Conservation (phyloP, 75 land plant genomes). For the Pseudotsuga menziesii region DNA sequence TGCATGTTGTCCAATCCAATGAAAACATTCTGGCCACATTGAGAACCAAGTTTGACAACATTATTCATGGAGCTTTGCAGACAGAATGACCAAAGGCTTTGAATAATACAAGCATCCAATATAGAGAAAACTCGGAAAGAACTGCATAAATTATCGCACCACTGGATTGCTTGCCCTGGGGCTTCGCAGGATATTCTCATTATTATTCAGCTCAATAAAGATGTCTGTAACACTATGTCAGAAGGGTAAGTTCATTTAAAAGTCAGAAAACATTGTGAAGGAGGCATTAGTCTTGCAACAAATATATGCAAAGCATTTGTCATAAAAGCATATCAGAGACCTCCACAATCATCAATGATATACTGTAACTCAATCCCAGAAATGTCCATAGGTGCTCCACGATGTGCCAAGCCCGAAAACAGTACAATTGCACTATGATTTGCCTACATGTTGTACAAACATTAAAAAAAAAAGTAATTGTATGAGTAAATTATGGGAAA, state of each 20-base stretch:
- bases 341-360: slow-evolving; percentile 91
- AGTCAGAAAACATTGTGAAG: neutral
- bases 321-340: slow-evolving; percentile 27
- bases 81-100: neutral
- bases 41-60: slow-evolving; percentile 2
- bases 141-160: slow-evolving; percentile 31
- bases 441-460: slow-evolving; percentile 32
- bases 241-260: slow-evolving; percentile 11
- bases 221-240: slow-evolving; percentile 10
- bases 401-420: slow-evolving; percentile 57
- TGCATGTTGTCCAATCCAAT: slow-evolving; percentile 43
- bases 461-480: neutral
- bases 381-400: slow-evolving; percentile 47
- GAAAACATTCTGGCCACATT: slow-evolving; percentile 42
- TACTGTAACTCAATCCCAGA: slow-evolving; percentile 76
- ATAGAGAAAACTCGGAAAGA: neutral
- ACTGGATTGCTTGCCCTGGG: slow-evolving; percentile 57
- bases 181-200: slow-evolving; percentile 52
- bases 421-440: slow-evolving; percentile 56
- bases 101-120: neutral
- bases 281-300: neutral
- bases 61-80: neutral
- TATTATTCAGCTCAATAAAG: slow-evolving; percentile 49
- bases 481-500: neutral
- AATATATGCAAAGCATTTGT: slow-evolving; percentile 5